Percentiles rank a stretch among this genome's conserved stretches.
phyloP scores from a whole-genome alignment of 352 stramenopile species.

The Pythium folliculosum region DNA sequence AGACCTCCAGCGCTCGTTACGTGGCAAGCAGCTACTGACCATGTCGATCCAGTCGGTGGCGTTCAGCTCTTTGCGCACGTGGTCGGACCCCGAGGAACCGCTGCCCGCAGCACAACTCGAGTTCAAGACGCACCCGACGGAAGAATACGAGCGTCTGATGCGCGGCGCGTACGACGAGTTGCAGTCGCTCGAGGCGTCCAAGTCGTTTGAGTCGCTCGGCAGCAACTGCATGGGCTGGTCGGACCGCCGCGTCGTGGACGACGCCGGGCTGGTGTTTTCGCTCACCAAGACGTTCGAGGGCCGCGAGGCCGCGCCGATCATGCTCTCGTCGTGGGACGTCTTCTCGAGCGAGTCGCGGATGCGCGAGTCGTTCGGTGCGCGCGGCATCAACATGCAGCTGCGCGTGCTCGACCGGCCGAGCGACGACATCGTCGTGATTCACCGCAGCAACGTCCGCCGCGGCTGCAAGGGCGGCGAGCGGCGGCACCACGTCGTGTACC shows the following conservation, averaged over 20 bases:
- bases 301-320: constrained; percentile 38
- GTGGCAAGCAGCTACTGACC: constrained; percentile 11
- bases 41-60: constrained; percentile 22
- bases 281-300: constrained; percentile 56
- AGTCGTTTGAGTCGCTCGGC: constrained; percentile 12
- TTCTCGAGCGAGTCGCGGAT: constrained; percentile 28
- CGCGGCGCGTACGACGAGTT: constrained; percentile 18
- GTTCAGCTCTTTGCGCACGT: constrained; percentile 12
- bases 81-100: constrained; percentile 6
- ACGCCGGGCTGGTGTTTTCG: constrained; percentile 55
- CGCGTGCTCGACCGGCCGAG: constrained; percentile 58
- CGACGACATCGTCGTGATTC: constrained; percentile 65
- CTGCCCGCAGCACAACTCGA: not conserved
- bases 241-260: constrained; percentile 46
- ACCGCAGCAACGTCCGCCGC: constrained; percentile 35
- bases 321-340: constrained; percentile 59
- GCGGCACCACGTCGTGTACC: constrained; percentile 51
- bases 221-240: constrained; percentile 51
- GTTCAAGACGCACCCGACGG: not conserved
- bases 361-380: constrained; percentile 20
- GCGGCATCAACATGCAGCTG: constrained; percentile 21
- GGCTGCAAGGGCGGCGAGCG: constrained; percentile 36
- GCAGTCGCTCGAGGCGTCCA: constrained; percentile 5
- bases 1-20: constrained; percentile 19
- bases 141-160: constrained; percentile 17